Conservation (phyloP, 441 rosid species). For the Gossypium gossypioides region DNA sequence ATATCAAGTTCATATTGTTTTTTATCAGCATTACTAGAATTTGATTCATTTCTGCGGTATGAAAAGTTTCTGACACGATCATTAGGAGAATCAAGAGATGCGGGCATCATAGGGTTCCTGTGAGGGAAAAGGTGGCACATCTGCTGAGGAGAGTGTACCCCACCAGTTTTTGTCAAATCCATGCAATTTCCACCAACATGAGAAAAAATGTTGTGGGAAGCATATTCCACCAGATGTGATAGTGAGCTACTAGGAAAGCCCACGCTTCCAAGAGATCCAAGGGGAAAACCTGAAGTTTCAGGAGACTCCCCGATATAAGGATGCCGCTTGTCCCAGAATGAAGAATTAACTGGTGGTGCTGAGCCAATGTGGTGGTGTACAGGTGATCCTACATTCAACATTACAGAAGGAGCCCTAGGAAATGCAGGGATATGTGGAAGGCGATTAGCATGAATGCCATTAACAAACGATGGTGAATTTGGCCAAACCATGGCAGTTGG, state of each 20-base stretch:
- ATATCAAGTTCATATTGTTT: slow-evolving; percentile 57
- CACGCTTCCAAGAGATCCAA: slow-evolving; percentile 51
- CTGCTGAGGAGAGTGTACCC: slow-evolving; percentile 48
- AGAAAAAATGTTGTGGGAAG: slow-evolving; percentile 40
- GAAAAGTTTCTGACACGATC: slow-evolving; percentile 51
- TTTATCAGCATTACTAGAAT: slow-evolving; percentile 49
- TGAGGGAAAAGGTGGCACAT: slow-evolving; percentile 52
- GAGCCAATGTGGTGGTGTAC: slow-evolving; percentile 62
- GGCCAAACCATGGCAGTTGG: slow-evolving; percentile 54
- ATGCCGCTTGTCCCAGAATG: slow-evolving; percentile 57
- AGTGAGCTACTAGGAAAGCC: slow-evolving; percentile 41
- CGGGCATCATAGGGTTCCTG: slow-evolving; percentile 44
- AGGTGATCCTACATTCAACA: slow-evolving; percentile 46
- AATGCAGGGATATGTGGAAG: slow-evolving; percentile 36
- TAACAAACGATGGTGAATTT: slow-evolving; percentile 41
- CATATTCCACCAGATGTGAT: slow-evolving; percentile 45
- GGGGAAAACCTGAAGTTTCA: slow-evolving; percentile 46
- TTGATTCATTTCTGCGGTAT: slow-evolving; percentile 50
- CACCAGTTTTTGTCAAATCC: slow-evolving; percentile 41
- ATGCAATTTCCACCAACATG: slow-evolving; percentile 41
- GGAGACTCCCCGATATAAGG: slow-evolving; percentile 47
- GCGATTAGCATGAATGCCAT: slow-evolving; percentile 37
- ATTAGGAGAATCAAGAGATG: slow-evolving; percentile 45
- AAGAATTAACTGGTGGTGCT: slow-evolving; percentile 50
- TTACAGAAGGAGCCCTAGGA: slow-evolving; percentile 42